Evolutionary conservation across 257 asterid genomes (phyloP).

Genomic region (Vinca minor): DNA sequence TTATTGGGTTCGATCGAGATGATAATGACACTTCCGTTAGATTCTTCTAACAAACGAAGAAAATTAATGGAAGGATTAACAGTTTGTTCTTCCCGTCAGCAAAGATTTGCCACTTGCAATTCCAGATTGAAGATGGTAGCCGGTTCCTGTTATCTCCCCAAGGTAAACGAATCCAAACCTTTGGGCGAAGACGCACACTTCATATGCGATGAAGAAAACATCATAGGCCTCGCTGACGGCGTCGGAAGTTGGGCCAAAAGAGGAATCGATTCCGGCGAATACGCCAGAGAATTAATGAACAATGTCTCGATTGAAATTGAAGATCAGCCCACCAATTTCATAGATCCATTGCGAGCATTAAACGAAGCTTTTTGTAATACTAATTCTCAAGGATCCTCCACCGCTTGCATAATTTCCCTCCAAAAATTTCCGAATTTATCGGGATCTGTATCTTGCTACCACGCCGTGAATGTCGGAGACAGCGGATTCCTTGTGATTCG

Average conservation of each 20-base stretch:
- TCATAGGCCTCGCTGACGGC: constrained; percentile 38
- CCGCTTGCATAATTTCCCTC: constrained; percentile 31
- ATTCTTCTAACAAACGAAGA: too few species aligned
- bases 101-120: too few species aligned
- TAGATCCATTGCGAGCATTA: constrained; percentile 18
- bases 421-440: too few species aligned
- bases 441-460: background rate
- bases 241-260: constrained; percentile 25
- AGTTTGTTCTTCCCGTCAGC: too few species aligned
- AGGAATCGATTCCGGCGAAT: constrained; percentile 34
- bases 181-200: constrained; percentile 31
- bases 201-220: constrained; percentile 8
- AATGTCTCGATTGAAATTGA: background rate
- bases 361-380: constrained; percentile 18
- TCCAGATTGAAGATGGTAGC: constrained; percentile 10
- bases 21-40: too few species aligned
- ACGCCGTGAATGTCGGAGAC: constrained; percentile 30
- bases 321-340: background rate
- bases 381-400: constrained; percentile 20
- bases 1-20: too few species aligned
- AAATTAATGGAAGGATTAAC: too few species aligned
- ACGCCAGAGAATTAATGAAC: constrained; percentile 27
- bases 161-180: constrained; percentile 17
- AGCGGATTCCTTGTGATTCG: constrained; percentile 26
- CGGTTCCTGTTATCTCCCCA: constrained; percentile 26